These are phyloP conservation scores for Phytophthora hibernalis DNA, from an alignment of 352 stramenopile species.

Conservation along the genomic window DNA sequence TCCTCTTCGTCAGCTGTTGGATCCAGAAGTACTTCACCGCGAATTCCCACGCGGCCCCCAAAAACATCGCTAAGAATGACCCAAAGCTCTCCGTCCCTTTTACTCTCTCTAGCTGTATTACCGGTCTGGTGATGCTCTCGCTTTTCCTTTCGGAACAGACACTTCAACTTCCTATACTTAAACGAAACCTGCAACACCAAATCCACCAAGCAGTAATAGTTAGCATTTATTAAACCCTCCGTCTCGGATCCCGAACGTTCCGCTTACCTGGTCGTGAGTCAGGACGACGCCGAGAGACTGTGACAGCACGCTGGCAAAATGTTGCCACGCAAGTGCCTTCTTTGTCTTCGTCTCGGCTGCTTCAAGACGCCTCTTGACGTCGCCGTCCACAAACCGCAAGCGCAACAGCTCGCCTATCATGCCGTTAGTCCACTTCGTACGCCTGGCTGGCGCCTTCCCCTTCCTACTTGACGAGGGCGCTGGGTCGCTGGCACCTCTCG, in stretches of 20 bases:
- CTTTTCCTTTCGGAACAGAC: conserved; percentile 9
- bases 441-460: not conserved
- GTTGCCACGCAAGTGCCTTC: conserved; percentile 13
- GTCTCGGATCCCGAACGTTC: too few relatives aligned
- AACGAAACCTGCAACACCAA: conserved; percentile 1
- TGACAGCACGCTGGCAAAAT: conserved; percentile 18
- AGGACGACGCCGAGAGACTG: conserved; percentile 6
- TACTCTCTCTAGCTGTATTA: not conserved
- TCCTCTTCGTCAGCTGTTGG: not conserved
- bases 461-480: not conserved
- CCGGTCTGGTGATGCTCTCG: not conserved
- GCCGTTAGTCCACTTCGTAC: not conserved
- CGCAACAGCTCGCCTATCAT: conserved; percentile 5
- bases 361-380: conserved; percentile 12
- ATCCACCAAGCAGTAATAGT: not conserved
- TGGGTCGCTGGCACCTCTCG: too few relatives aligned
- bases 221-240: not conserved
- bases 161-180: conserved; percentile 20
- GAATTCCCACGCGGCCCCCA: conserved; percentile 4
- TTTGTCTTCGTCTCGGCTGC: conserved; percentile 7
- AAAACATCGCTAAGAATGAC: conserved; percentile 8
- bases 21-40: conserved; percentile 8
- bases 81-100: conserved; percentile 8
- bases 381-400: conserved; percentile 7
- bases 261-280: conserved; percentile 3